Evolutionary conservation across 805 yeast species (phyloP).

Genomic region (Saccharomycopsis javanensis): DNA sequence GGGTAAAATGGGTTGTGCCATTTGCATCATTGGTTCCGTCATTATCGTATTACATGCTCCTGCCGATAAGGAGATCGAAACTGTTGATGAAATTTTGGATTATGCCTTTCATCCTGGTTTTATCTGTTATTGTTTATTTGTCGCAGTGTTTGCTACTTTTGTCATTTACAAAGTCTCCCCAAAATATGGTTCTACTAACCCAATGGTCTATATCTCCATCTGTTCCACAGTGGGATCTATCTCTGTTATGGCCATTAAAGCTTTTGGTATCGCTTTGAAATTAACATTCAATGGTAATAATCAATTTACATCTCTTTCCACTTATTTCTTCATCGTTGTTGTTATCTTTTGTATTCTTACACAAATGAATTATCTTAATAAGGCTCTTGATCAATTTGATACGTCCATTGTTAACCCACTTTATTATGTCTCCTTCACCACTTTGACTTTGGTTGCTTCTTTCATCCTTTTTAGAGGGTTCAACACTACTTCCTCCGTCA

Average conservation of each 20-base stretch:
- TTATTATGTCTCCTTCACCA: conserved; percentile 85
- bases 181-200: conserved; percentile 64
- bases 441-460: conserved; percentile 77
- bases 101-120: conserved; percentile 77
- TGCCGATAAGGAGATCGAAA: conserved; percentile 79
- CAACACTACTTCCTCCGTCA: conserved; percentile 71
- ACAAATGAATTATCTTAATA: conserved; percentile 90
- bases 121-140: conserved; percentile 51
- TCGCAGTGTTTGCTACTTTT: conserved; percentile 57
- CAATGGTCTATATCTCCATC: conserved; percentile 82
- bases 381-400: conserved; percentile 87
- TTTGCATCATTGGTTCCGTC: conserved; percentile 78
- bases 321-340: conserved; percentile 69
- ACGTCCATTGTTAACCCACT: conserved; percentile 87
- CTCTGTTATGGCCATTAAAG: conserved; percentile 86
- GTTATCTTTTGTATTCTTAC: conserved; percentile 77
- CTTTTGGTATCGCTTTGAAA: conserved; percentile 85
- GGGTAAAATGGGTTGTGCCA: conserved; percentile 90
- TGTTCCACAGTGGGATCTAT: conserved; percentile 87
- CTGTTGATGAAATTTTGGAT: conserved; percentile 77
- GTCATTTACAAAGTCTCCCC: conserved; percentile 85
- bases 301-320: conserved; percentile 77
- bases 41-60: conserved; percentile 89
- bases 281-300: conserved; percentile 76
- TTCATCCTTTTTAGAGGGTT: conserved; percentile 80